phyloP scores from a whole-genome alignment of 2,329 filamentous ascomycete species.

The Diplodia corticola region DNA sequence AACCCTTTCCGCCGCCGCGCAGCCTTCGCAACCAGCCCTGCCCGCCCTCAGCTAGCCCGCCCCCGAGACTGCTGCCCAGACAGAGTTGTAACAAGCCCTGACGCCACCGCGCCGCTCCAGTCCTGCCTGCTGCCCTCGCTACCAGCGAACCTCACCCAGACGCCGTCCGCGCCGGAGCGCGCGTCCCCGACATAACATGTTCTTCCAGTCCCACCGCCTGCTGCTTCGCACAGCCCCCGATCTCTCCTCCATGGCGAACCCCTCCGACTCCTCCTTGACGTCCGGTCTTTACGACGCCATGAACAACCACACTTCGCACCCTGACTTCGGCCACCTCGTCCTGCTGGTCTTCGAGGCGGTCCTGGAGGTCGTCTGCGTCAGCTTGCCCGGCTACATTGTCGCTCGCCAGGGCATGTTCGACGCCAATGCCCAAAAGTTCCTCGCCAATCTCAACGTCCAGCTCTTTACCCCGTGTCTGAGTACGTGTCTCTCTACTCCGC shows the following conservation, averaged over 20 bases:
- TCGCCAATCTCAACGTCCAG: constrained; percentile 93
- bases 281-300: constrained; percentile 34
- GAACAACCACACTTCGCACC: constrained; percentile 53
- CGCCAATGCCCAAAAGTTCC: constrained; percentile 92
- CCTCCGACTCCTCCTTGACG: constrained; percentile 27
- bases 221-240: constrained; percentile 25
- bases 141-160: constrained; percentile 47
- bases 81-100: neutral
- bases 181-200: constrained; percentile 29
- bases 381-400: constrained; percentile 88
- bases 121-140: neutral
- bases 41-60: neutral
- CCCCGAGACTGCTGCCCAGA: neutral
- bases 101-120: neutral
- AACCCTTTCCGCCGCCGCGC: neutral
- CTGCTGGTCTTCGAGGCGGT: constrained; percentile 93
- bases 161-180: constrained; percentile 41
- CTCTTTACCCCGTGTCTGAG: constrained; percentile 96
- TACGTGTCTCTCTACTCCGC: constrained; percentile 48
- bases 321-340: constrained; percentile 67
- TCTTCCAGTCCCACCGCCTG: constrained; percentile 9
- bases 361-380: constrained; percentile 92
- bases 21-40: neutral
- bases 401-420: constrained; percentile 90
- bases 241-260: constrained; percentile 37